Percentiles rank a stretch among this genome's conserved stretches.
Evolutionary conservation across 2,329 filamentous ascomycete genomes (phyloP).

Genomic region (Claviceps monticola): DNA sequence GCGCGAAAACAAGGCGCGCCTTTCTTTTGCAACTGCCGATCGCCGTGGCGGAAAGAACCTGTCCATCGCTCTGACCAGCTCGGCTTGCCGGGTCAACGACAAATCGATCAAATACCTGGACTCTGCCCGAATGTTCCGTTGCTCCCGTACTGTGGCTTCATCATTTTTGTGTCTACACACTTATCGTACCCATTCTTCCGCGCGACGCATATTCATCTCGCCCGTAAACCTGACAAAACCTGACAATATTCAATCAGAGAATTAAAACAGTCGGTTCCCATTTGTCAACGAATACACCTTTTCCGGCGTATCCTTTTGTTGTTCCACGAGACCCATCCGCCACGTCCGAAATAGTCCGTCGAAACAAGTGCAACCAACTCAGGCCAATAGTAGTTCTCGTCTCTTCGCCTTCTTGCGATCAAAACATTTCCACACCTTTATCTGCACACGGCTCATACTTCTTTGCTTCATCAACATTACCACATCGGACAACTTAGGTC

Average conservation of each 20-base stretch:
- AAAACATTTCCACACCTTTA: background rate
- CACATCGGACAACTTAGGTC: background rate
- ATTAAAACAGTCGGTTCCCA: background rate
- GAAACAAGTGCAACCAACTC: background rate
- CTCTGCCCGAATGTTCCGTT: too few species aligned
- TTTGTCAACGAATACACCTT: background rate
- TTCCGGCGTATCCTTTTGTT: background rate
- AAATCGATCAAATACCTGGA: background rate
- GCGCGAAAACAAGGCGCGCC: background rate
- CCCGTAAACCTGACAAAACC: background rate
- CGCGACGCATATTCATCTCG: background rate
- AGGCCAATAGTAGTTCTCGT: too few species aligned
- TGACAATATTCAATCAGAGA: background rate
- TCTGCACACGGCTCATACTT: background rate
- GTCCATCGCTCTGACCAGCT: background rate
- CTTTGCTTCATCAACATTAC: background rate
- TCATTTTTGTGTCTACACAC: background rate
- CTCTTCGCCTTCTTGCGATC: background rate
- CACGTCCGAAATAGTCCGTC: background rate
- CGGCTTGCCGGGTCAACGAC: background rate
- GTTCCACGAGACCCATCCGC: background rate
- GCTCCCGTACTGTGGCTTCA: background rate
- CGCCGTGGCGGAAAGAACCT: background rate
- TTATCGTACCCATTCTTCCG: background rate
- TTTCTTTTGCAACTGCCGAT: slow-evolving; percentile 5